Conservation (phyloP, 1,139 yeast species). For the Hemisphaericaspora xylofermentans region DNA sequence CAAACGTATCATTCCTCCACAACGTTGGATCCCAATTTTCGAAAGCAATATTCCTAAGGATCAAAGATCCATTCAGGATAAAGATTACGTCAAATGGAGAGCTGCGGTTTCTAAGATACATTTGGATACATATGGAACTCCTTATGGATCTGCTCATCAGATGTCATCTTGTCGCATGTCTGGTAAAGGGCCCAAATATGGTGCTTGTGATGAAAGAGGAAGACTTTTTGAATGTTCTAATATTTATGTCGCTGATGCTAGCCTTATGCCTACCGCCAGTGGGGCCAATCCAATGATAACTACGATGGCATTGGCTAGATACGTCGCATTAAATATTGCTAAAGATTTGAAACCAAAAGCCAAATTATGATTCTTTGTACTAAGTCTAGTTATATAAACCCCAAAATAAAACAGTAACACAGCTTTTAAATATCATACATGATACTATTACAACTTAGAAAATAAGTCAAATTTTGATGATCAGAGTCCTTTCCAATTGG, state of each 20-base stretch:
- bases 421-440: conserved; percentile 26
- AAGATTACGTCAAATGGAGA: conserved; percentile 50
- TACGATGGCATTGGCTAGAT: conserved; percentile 42
- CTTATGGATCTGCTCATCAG: conserved; percentile 59
- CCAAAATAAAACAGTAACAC: not conserved
- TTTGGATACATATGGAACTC: conserved; percentile 29
- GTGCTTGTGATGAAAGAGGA: conserved; percentile 52
- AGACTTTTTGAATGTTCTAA: conserved; percentile 53
- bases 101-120: conserved; percentile 25
- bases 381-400: not conserved
- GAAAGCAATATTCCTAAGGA: conserved; percentile 38
- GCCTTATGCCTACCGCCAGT: conserved; percentile 57
- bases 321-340: conserved; percentile 34
- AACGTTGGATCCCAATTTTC: conserved; percentile 40
- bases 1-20: conserved; percentile 41
- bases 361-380: conserved; percentile 21
- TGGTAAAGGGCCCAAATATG: conserved; percentile 47
- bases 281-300: conserved; percentile 59
- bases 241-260: conserved; percentile 57
- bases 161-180: conserved; percentile 60
- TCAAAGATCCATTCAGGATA: conserved; percentile 42
- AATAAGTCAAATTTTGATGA: conserved; percentile 43
- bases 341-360: conserved; percentile 34
- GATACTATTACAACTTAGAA: conserved; percentile 45
- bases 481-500: conserved; percentile 20